Evolutionary conservation across 2,329 filamentous ascomycete species (phyloP).

Genomic region (Fusarium multiceps): DNA sequence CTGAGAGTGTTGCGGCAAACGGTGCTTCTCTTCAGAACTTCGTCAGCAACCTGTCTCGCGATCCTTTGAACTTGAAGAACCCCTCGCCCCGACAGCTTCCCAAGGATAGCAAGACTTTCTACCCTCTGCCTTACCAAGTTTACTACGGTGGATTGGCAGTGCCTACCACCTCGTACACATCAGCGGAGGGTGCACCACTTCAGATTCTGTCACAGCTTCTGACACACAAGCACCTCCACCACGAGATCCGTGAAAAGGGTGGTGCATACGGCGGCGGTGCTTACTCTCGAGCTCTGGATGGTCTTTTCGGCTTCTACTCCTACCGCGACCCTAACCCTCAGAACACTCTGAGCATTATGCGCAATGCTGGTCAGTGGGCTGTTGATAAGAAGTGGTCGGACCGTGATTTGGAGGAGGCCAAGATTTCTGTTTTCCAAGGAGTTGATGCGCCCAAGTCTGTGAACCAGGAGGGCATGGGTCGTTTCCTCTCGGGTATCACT

Average conservation of each 20-base stretch:
- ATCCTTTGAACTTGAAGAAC: slow-evolving; percentile 55
- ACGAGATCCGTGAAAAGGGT: slow-evolving; percentile 97
- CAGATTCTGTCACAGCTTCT: slow-evolving; percentile 91
- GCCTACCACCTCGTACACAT: slow-evolving; percentile 85
- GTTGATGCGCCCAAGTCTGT: slow-evolving; percentile 91
- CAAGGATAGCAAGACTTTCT: slow-evolving; percentile 80
- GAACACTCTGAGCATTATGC: slow-evolving; percentile 88
- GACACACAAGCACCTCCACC: slow-evolving; percentile 95
- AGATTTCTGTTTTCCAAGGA: slow-evolving; percentile 91
- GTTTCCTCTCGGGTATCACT: slow-evolving; percentile 86
- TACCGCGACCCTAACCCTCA: slow-evolving; percentile 96
- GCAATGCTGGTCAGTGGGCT: slow-evolving; percentile 84
- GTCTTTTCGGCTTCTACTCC: slow-evolving; percentile 92
- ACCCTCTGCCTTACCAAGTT: slow-evolving; percentile 95
- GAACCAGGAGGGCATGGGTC: slow-evolving; percentile 85
- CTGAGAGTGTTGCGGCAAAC: slow-evolving; percentile 77
- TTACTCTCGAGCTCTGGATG: slow-evolving; percentile 81
- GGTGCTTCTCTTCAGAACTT: slow-evolving; percentile 77
- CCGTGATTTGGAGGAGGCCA: slow-evolving; percentile 92
- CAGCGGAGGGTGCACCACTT: slow-evolving; percentile 79
- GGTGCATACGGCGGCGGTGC: slow-evolving; percentile 96
- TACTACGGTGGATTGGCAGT: slow-evolving; percentile 90
- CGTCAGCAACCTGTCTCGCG: slow-evolving; percentile 56
- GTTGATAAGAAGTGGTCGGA: slow-evolving; percentile 83
- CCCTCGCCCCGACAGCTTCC: slow-evolving; percentile 51